These are phyloP conservation scores for Penicillium nucicola DNA, from an alignment of 495 filamentous ascomycete genomes.

Conservation along the genomic window DNA sequence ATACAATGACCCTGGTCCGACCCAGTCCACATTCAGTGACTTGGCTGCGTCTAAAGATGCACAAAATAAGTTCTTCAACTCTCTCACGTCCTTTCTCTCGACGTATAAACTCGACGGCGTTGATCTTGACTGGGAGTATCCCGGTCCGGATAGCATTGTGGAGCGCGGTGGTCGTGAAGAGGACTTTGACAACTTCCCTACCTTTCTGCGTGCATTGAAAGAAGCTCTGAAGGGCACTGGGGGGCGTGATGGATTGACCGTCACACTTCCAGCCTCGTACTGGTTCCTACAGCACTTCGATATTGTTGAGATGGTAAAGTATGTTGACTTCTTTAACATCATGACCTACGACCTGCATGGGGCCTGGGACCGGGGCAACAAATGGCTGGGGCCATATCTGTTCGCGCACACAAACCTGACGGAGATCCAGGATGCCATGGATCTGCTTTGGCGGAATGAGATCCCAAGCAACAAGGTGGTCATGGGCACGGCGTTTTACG, in stretches of 20 bases:
- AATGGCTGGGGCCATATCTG: conserved; percentile 18
- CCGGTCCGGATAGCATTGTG: conserved; percentile 28
- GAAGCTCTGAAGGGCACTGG: conserved; percentile 28
- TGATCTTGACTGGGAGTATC: conserved; percentile 61
- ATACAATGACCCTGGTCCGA: conserved; percentile 31
- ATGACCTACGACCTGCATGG: conserved; percentile 50
- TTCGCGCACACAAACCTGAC: conserved; percentile 37
- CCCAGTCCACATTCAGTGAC: conserved; percentile 23
- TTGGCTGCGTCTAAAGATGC: conserved; percentile 22
- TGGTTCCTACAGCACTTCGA: conserved; percentile 47
- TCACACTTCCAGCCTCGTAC: conserved; percentile 36
- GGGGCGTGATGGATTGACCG: conserved; percentile 30
- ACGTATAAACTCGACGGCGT: conserved; percentile 52
- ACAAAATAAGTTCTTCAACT: conserved; percentile 42
- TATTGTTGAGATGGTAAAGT: conserved; percentile 31
- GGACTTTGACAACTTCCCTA: conserved; percentile 42
- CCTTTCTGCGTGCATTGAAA: conserved; percentile 41
- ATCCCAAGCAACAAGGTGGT: conserved; percentile 31
- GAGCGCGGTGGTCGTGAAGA: conserved; percentile 34
- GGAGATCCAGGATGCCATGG: conserved; percentile 31
- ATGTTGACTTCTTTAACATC: conserved; percentile 49
- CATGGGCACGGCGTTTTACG: conserved; percentile 46
- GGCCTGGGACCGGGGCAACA: conserved; percentile 24
- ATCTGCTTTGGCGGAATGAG: conserved; percentile 39
- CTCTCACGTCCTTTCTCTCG: conserved; percentile 40